phyloP scores from a whole-genome alignment of 352 stramenopile species.

The Globisporangium carolinianum region DNA sequence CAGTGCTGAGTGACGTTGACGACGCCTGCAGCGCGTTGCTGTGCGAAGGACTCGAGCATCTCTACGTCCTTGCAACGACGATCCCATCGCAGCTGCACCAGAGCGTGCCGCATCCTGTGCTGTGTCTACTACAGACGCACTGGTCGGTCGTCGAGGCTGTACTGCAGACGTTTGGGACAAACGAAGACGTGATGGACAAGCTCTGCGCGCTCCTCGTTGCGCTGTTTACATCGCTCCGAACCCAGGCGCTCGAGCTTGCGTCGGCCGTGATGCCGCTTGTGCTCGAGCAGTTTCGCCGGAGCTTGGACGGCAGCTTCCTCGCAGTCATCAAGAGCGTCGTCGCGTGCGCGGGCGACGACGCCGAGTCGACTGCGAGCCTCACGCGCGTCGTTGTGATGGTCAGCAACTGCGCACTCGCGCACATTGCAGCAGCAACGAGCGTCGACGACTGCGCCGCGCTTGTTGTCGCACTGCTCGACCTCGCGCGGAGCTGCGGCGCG shows the following conservation, averaged over 20 bases:
- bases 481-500: constrained; percentile 47
- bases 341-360: constrained; percentile 49
- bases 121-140: constrained; percentile 46
- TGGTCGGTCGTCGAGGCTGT: constrained; percentile 52
- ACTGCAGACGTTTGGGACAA: constrained; percentile 35
- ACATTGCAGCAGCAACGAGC: constrained; percentile 37
- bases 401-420: constrained; percentile 40
- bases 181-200: constrained; percentile 49
- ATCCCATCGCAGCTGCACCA: constrained; percentile 62
- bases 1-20: constrained; percentile 33
- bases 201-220: constrained; percentile 50
- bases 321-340: constrained; percentile 69
- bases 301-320: constrained; percentile 52
- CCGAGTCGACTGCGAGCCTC: constrained; percentile 44
- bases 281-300: constrained; percentile 55
- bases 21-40: constrained; percentile 48
- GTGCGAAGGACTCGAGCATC: constrained; percentile 49
- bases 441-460: constrained; percentile 50
- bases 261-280: constrained; percentile 54
- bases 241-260: constrained; percentile 52
- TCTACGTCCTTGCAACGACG: constrained; percentile 44
- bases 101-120: constrained; percentile 46
- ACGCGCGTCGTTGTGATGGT: constrained; percentile 65
- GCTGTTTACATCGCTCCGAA: constrained; percentile 56
- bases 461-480: constrained; percentile 44